Percentiles rank a stretch among this genome's conserved stretches.
These are phyloP conservation scores for Aspergillus sp. DNA, from an alignment of 2,329 filamentous ascomycete genomes.

Conservation along the genomic window DNA sequence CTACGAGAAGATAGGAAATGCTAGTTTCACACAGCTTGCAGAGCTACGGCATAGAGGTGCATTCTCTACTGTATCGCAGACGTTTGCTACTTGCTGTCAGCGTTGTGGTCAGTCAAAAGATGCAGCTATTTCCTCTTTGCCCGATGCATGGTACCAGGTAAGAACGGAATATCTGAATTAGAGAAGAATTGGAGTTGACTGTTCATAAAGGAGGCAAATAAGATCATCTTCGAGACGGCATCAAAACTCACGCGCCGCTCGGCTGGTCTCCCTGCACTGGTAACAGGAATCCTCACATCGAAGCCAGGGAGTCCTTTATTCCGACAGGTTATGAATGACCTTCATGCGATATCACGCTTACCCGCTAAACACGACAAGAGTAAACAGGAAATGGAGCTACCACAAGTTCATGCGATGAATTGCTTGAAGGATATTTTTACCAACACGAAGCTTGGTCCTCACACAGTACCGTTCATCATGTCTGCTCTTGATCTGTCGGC, in stretches of 20 bases:
- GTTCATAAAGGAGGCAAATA: slow-evolving; percentile 42
- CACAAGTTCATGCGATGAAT: slow-evolving; percentile 92
- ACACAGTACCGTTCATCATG: slow-evolving; percentile 66
- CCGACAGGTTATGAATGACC: slow-evolving; percentile 33
- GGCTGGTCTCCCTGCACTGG: slow-evolving; percentile 79
- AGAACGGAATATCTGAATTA: slow-evolving; percentile 9
- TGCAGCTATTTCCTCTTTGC: slow-evolving; percentile 38
- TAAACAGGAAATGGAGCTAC: slow-evolving; percentile 50
- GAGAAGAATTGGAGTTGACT: slow-evolving; percentile 9
- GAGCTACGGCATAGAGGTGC: slow-evolving; percentile 82
- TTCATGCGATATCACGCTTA: slow-evolving; percentile 31
- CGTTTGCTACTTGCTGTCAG: slow-evolving; percentile 73
- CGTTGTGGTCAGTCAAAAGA: slow-evolving; percentile 49
- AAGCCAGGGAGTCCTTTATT: slow-evolving; percentile 47
- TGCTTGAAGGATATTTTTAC: slow-evolving; percentile 89
- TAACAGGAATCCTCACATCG: slow-evolving; percentile 65
- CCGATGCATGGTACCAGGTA: slow-evolving; percentile 65
- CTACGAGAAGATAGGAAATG: slow-evolving; percentile 59
- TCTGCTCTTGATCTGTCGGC: slow-evolving; percentile 71
- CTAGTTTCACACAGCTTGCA: slow-evolving; percentile 75
- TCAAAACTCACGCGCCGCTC: slow-evolving; percentile 80
- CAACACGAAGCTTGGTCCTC: slow-evolving; percentile 64
- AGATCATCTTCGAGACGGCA: slow-evolving; percentile 64
- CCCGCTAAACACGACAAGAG: slow-evolving; percentile 21
- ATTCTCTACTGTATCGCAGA: slow-evolving; percentile 85